Percentiles rank a stretch among this genome's conserved stretches.
Conservation (phyloP, 2,329 filamentous ascomycete genomes). For the Zasmidium angulare region DNA sequence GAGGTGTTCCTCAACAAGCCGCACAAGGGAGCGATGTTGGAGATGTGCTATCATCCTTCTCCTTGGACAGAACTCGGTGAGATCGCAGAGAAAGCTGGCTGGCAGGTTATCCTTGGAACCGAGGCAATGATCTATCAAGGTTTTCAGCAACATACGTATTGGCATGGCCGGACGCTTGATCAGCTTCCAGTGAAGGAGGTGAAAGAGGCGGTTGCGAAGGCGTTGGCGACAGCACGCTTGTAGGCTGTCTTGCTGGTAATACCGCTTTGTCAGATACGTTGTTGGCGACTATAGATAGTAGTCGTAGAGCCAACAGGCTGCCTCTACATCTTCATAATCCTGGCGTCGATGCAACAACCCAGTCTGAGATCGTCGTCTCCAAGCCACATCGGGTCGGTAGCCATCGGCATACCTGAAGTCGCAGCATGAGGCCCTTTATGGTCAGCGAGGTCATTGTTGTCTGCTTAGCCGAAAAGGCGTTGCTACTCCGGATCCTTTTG, state of each 20-base stretch:
- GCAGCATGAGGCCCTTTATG: background rate
- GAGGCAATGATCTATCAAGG: conserved; percentile 79
- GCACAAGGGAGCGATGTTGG: conserved; percentile 67
- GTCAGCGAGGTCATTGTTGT: background rate
- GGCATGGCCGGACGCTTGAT: conserved; percentile 59
- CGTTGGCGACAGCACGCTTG: conserved; percentile 25
- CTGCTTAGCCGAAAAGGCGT: background rate
- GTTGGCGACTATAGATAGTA: background rate
- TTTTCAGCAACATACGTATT: conserved; percentile 60
- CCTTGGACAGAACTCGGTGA: conserved; percentile 67
- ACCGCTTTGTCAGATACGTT: background rate
- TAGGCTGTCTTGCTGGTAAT: conserved; percentile 1
- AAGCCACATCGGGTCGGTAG: background rate
- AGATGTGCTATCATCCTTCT: conserved; percentile 80
- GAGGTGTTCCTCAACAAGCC: conserved; percentile 51
- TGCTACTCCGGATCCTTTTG: background rate
- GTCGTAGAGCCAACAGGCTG: background rate
- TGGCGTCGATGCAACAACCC: background rate
- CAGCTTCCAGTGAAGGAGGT: conserved; percentile 62
- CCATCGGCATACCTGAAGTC: background rate
- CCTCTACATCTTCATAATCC: background rate
- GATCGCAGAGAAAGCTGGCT: conserved; percentile 61
- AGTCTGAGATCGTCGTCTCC: background rate
- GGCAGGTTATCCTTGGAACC: conserved; percentile 73
- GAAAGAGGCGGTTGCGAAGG: conserved; percentile 51